These are phyloP conservation scores for Phascolomyces articulosus DNA, from an alignment of 371 early-diverging fungal genomes.

Conservation along the genomic window DNA sequence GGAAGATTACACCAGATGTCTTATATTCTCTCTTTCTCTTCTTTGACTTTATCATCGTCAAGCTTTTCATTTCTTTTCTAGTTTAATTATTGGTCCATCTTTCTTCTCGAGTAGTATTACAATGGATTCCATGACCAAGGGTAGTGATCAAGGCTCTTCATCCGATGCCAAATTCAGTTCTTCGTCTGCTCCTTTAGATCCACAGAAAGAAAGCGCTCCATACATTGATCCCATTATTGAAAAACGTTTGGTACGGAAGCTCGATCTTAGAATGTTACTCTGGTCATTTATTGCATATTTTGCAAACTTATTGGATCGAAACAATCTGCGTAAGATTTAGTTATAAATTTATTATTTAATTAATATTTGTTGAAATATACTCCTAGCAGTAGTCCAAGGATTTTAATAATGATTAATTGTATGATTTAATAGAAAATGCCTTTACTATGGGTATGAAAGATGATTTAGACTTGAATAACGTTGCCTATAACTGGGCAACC, in stretches of 20 bases:
- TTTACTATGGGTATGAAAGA: constrained; percentile 51
- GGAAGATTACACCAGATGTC: background rate
- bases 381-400: background rate
- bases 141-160: background rate
- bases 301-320: constrained; percentile 74
- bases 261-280: constrained; percentile 71
- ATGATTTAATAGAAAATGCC: constrained; percentile 32
- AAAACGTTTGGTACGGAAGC: constrained; percentile 56
- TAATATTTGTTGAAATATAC: background rate
- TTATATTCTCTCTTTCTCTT: background rate
- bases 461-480: constrained; percentile 48
- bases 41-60: background rate
- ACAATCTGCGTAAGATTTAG: constrained; percentile 65
- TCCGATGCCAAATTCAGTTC: background rate
- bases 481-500: constrained; percentile 63
- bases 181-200: background rate
- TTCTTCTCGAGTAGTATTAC: background rate
- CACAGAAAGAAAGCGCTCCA: background rate
- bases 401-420: background rate
- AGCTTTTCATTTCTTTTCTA: background rate
- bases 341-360: background rate
- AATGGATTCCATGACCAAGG: background rate
- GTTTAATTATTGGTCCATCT: background rate
- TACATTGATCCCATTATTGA: constrained; percentile 20
- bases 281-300: constrained; percentile 71